Percentiles rank a stretch among this genome's conserved stretches.
Conservation (phyloP, 305 asterid genomes). For the Nicotiana rustica region DNA sequence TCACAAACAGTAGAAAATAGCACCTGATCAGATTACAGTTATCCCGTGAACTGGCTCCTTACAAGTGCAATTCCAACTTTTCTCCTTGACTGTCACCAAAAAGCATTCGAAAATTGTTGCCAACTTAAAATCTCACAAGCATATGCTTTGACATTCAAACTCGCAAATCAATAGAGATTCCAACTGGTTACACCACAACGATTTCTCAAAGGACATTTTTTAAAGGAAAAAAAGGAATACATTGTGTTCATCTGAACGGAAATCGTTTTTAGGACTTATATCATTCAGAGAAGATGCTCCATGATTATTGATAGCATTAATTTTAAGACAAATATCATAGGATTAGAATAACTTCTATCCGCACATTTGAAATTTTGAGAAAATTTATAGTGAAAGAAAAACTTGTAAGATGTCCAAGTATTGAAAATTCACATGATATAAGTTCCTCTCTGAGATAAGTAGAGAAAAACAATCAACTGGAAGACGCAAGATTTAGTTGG, state of each 20-base stretch:
- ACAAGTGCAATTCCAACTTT: not conserved
- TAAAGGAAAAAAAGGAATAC: not conserved
- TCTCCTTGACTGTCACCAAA: slow-evolving; percentile 14
- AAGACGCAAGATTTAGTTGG: not conserved
- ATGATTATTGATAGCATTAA: not conserved
- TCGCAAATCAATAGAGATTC: slow-evolving; percentile 11
- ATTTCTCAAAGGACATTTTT: not conserved
- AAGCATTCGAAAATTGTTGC: not conserved
- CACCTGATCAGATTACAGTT: slow-evolving; percentile 25
- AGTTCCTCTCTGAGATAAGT: not conserved
- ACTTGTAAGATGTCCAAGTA: not conserved
- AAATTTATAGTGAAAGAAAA: not conserved
- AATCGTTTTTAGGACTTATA: not conserved
- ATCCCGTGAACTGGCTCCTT: slow-evolving; percentile 4
- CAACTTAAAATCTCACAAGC: slow-evolving; percentile 23
- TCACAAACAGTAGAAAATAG: not conserved
- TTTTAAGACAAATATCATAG: not conserved
- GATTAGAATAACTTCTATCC: not conserved
- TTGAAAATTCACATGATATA: not conserved
- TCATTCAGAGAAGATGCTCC: slow-evolving; percentile 13
- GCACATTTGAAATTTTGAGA: slow-evolving; percentile 6
- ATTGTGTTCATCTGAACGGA: not conserved
- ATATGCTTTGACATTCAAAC: slow-evolving; percentile 1
- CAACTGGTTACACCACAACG: not conserved
- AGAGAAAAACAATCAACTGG: not conserved